Conservation (phyloP, 306 rosid genomes). For the Spatholobus suberectus region DNA sequence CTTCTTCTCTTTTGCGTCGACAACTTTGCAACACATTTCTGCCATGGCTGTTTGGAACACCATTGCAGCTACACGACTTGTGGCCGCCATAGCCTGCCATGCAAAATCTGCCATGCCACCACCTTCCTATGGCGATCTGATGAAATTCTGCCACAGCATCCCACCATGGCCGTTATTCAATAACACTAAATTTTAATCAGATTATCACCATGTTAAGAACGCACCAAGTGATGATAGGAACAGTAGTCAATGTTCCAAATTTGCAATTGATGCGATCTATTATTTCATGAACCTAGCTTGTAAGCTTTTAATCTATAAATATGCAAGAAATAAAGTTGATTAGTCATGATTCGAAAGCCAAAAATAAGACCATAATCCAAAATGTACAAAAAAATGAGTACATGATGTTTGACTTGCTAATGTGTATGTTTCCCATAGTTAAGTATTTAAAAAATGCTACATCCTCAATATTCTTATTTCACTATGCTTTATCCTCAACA, state of each 20-base stretch:
- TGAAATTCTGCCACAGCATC: too few species aligned
- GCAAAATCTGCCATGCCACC: too few species aligned
- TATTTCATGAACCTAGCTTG: slow-evolving; percentile 97
- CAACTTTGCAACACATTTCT: too few species aligned
- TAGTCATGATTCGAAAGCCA: slow-evolving; percentile 20
- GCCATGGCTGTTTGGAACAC: too few species aligned
- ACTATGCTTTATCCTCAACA: too few species aligned
- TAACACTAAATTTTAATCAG: too few species aligned
- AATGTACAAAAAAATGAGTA: slow-evolving; percentile 14
- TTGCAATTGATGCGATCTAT: slow-evolving; percentile 93
- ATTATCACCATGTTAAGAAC: slow-evolving; percentile 34
- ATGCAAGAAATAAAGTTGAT: slow-evolving; percentile 38
- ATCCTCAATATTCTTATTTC: too few species aligned
- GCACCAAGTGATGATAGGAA: slow-evolving; percentile 95
- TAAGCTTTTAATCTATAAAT: slow-evolving; percentile 84
- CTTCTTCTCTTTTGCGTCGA: too few species aligned
- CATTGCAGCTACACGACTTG: too few species aligned
- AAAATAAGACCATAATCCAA: slow-evolving; percentile 10
- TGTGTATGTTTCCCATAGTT: not conserved
- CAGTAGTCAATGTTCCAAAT: slow-evolving; percentile 81
- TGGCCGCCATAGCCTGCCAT: too few species aligned
- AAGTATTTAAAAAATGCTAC: slow-evolving; percentile 6
- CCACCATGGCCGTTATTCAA: too few species aligned
- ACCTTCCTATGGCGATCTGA: too few species aligned
- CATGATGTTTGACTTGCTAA: slow-evolving; percentile 1